phyloP scores from a whole-genome alignment of 2,329 filamentous ascomycete genomes.

The Alternaria burnsii region DNA sequence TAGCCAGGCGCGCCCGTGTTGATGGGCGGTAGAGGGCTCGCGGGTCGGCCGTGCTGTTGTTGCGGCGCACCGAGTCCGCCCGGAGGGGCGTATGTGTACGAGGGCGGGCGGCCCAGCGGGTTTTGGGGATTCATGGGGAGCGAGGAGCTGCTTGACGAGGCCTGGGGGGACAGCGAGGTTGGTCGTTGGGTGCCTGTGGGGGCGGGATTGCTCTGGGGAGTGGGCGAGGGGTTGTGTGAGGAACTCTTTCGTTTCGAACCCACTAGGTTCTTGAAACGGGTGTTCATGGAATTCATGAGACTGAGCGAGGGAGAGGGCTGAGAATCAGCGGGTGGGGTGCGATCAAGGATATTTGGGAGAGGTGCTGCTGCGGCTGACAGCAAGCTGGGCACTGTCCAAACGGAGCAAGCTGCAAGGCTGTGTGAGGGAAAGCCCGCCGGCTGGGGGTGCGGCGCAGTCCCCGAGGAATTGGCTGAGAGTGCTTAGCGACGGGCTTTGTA shows the following conservation, averaged over 20 bases:
- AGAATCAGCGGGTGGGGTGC: slow-evolving; percentile 34
- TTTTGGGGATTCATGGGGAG: slow-evolving; percentile 65
- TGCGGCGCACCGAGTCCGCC: slow-evolving; percentile 49
- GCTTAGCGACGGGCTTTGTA: slow-evolving; percentile 2
- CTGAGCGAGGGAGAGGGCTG: slow-evolving; percentile 27
- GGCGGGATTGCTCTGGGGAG: slow-evolving; percentile 45
- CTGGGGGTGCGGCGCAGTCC: slow-evolving; percentile 22
- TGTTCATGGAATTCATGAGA: slow-evolving; percentile 81
- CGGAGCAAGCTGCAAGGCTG: slow-evolving; percentile 26
- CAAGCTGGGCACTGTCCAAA: slow-evolving; percentile 32
- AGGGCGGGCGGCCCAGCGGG: slow-evolving; percentile 68
- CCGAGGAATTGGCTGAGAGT: slow-evolving; percentile 9
- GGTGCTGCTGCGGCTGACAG: slow-evolving; percentile 41
- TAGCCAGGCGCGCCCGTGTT: slow-evolving; percentile 61
- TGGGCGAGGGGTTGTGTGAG: slow-evolving; percentile 58
- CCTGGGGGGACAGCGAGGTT: slow-evolving; percentile 51
- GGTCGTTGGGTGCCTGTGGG: slow-evolving; percentile 51
- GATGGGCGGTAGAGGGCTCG: slow-evolving; percentile 65
- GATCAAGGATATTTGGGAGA: slow-evolving; percentile 35
- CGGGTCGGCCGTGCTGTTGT: slow-evolving; percentile 55
- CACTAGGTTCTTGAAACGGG: slow-evolving; percentile 80
- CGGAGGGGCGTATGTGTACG: slow-evolving; percentile 65
- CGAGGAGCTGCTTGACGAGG: slow-evolving; percentile 49
- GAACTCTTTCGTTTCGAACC: slow-evolving; percentile 80
- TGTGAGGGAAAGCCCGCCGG: slow-evolving; percentile 24